Evolutionary conservation across 2,329 filamentous ascomycete species (phyloP), one percentile per base, ranked within the genome.

Genomic region (Cercospora canescens): DNA sequence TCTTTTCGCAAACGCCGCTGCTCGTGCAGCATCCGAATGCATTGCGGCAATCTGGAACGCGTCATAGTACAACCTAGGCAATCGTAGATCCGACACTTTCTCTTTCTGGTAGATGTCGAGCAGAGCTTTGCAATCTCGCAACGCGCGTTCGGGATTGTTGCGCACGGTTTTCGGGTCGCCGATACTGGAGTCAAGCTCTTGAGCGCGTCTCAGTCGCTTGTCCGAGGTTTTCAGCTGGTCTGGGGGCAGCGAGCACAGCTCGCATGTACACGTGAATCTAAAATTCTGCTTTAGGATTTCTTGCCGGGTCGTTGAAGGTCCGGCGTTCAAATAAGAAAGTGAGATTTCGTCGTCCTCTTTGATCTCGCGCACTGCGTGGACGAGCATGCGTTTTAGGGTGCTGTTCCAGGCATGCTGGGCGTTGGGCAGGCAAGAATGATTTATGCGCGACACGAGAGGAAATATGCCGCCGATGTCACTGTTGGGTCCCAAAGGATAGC

Each of bases 401-500:
- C 73, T 62, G 58, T 80, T 80, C 76, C 75, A 81, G 48, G 67
- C 63, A 45, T 77, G 76, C 60, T 76, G 72, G 28, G 76, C 75
- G 56, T 81, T 81, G 30, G 75, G 74, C 54, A 75, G 69, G 62
- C 78, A 81, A 35, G 76, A 70, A 61, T 80, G 78, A 45, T 81
- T 81, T 63, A 81, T 75, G 35, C 75, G 72, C 37, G 71, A 76
- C 56, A 76, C 76, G 41, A 76, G 55, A 2, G 77, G 70, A 62
- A 80, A 80, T 32, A 80, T 71, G 2, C 70, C 78, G 6, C 71
- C 75, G 64, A 73, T 66, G 24, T 65, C 66, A 55, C 65, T 69
- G 54, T 71, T 66, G 7, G 71, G 62, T 4, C 73, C 75, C 5
- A 76, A 69, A 26, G 75, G 76, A 12, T 76, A 74, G 56, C 65